Evolutionary conservation across 805 yeast genomes (phyloP), one percentile per base, ranked within the genome.

Genomic region (Metschnikowia lunata): DNA sequence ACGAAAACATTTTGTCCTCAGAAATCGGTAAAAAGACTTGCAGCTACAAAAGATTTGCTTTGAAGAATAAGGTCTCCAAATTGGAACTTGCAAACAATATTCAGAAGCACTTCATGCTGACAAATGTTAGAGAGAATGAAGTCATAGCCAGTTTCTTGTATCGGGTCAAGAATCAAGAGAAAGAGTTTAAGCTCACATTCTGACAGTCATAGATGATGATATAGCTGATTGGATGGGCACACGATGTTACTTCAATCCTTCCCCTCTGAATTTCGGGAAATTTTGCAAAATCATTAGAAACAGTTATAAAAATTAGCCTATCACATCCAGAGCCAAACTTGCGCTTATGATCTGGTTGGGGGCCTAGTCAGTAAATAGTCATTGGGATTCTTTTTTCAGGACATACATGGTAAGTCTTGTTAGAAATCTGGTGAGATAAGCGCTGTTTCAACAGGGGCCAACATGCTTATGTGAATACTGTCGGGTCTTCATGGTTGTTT

Each of bases 71-170:
- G 37, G 70, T 82, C 8, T 57, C 80, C 37, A 85, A 82, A 60
- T 67, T 67, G 3, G 86, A 81, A 49, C 71, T 84, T 29, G 84
- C 88, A 0, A 62, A 61, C 2, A 74, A 74, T 26, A 80, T 82
- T 26, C 83, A 80, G 63, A 76, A 75, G 43, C 97, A 91, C 62
- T 88, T 90, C 54, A 55, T 74, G 50, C 69, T 61, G 40, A 48
- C 69, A 26, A 74, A 77, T 10, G 80, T 81, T 4, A 81, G 86
- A 54, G 99, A 91, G 58, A 80, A 83, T 46, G 98, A 91, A 55
- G 80, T 85, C 29, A 81, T 91, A 33, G 88, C 96, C 31, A 89
- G 86, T 56, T 93, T 91, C 60, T 72, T 93, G 43, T 93, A 91
- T 67, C 83, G 86, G 56, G 89, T 88, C 42, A 81, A 80, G 57